A percentile compares a stretch with the other conserved stretches of the same genome.
Conservation (phyloP, 257 asterid genomes). For the Anisodus acutangulus region DNA sequence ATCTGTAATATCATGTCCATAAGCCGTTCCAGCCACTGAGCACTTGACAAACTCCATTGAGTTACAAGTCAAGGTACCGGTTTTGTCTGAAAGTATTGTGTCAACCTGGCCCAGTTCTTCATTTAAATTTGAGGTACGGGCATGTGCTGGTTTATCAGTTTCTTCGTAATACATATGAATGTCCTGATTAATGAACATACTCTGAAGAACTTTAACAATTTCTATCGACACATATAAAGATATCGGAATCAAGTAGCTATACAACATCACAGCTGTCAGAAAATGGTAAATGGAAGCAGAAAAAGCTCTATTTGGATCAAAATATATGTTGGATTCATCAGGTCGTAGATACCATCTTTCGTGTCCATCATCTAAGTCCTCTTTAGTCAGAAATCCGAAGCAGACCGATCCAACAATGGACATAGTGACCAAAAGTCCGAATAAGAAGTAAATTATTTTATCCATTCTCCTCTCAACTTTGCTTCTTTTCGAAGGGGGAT, state of each 20-base stretch:
- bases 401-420: conserved; percentile 73
- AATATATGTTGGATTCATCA: conserved; percentile 54
- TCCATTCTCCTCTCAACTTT: conserved; percentile 89
- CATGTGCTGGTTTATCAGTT: conserved; percentile 82
- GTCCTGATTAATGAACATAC: conserved; percentile 79
- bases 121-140: conserved; percentile 89
- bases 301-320: conserved; percentile 72
- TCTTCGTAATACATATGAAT: conserved; percentile 85
- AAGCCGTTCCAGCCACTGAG: conserved; percentile 83
- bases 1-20: conserved; percentile 80
- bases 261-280: conserved; percentile 77
- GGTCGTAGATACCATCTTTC: conserved; percentile 83
- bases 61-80: conserved; percentile 90
- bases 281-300: conserved; percentile 75
- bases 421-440: conserved; percentile 62
- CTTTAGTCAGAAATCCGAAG: conserved; percentile 68
- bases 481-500: conserved; percentile 93
- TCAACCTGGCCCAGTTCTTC: conserved; percentile 93
- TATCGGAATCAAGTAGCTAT: conserved; percentile 79
- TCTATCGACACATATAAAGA: conserved; percentile 88
- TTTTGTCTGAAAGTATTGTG: conserved; percentile 89
- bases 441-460: conserved; percentile 70
- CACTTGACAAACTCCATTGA: conserved; percentile 97
- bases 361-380: conserved; percentile 60
- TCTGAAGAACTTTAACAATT: conserved; percentile 87